Base-by-base conservation (phyloP, 192 early-diverging fungal genomes). In the Ambispora gerdemannii region DNA sequence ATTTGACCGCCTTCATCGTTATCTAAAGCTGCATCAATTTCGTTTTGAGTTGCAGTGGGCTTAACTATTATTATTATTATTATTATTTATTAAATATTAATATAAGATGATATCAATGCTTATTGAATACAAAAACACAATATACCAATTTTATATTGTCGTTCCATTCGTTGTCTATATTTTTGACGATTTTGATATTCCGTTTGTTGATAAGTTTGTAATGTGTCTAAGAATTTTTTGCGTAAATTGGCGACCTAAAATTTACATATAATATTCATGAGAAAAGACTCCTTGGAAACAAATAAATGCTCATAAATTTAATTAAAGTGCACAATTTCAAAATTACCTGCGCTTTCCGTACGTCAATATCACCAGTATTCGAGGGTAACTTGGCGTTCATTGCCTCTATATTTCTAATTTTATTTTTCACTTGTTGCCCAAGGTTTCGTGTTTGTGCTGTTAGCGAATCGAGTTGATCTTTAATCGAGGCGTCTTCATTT, bases 101-200 rank as follows among this genome's bases (percentile, higher is more conserved):
- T 33, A 22, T 19, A 30, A 20, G 0, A 62, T 50, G 31, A 17
- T 31, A n/a, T 19, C 72, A 51, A n/a, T n/a, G n/a, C n/a, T n/a
- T n/a, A n/a, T n/a, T n/a, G n/a, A 22, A 63, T 34, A 11, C 10
- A 35, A 35, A 35, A 4, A 11, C 31, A 31, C 61, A 34, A 58
- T 76, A 70, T 75, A 92, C 91, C 92, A 80, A 95, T 91, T 59
- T 87, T 82, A 76, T 87, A 89, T 67, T 95, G 92, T 72, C 91
- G 77, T 74, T 93, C 90, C 83, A 95, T 81, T 53, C 92, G 76
- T 53, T 88, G 84, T 68, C 92, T 86, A 75, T 92, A 94, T 78
- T 93, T 93, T 63, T 88, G 84, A 60, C 93, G 87, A 70, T 91
- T 92, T 50, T 87, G 88, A 67, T 84, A 82, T 74, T 95, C 91